Evolutionary conservation across 495 filamentous ascomycete genomes (phyloP), one percentile per base, ranked within the genome.

Genomic region (Neohortaea acidophila): DNA sequence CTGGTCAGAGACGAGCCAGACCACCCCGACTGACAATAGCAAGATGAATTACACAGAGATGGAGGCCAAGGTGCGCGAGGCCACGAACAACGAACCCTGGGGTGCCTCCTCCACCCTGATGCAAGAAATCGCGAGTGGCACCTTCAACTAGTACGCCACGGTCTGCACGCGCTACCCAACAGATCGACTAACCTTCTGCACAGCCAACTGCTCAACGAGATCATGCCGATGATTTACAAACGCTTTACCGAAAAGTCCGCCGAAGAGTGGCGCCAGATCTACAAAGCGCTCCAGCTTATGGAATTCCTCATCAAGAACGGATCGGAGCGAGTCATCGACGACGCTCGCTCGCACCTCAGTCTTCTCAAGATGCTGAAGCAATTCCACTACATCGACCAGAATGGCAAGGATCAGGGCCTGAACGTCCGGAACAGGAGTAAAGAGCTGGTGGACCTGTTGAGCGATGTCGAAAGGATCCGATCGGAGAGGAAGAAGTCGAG

Each of bases 211-310:
- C 79, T 99, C 23, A 96, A 94, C 57, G 89, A 99, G 59, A 96
- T 99, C 55, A 99, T 99, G 89, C 89, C 89, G 32, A 82, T 99
- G 82, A 94, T 99, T 49, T 99, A 99, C 66, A 91, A 91, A 54
- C 79, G 89, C 33, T 99, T 99, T 54, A 99, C 89, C 38, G 89
- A 99, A 56, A 99, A 99, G 63, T 69, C 83, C 14, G 85, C 91
- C 30, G 89, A 99, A 56, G 89, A 99, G 59, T 99, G 89, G 89
- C 75, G 91, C 45, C 89, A 99, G 58, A 99, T 96, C 44, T 99
- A 96, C 67, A 99, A 99, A 69, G 75, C 75, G 33, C 79, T 99
- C 15, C 89, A 96, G 65, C 70, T 99, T 19, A 77, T 99, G 49
- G 89, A 99, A 57, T 96, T 92, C 58, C 70, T 99, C 21, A 79